Base-by-base conservation (phyloP, 2,329 filamentous ascomycete species). In the Berkeleyomyces basicola region DNA sequence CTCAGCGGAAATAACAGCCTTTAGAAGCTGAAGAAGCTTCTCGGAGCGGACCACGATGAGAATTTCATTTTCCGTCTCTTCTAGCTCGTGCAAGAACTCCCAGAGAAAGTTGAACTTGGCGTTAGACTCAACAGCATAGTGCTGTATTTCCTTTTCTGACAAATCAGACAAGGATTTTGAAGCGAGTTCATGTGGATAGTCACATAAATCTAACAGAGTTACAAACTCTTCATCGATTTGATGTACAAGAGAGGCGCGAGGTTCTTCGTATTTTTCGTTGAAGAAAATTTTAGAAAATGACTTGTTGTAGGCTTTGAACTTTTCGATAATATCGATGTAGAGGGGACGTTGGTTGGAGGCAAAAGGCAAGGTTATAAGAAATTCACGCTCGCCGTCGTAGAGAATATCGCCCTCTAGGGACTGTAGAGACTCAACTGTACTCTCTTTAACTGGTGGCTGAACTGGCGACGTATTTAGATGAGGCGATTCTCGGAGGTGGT, bases 101-200 rank as follows among this genome's bases (percentile, higher is more conserved):
- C 75, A 78, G 4, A 84, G 67, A 66, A 86, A 85, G 40, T 76
- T 77, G 67, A 80, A 82, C 67, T 86, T 86, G 62, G 79, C 73
- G 69, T 82, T 85, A 7, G 80, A 78, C 61, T 78, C 78, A 62
- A 78, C 75, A 1, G 78, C 76, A 66, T 82, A 80, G 67, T 78
- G 83, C 67, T 77, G 77, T 61, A 76, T 72, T 31, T 77, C 74
- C 3, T 70, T 68, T 6, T 74, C 67, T 2, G 74, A 70, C 62
- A 81, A 65, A 3, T 67, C 66, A 33, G 72, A 71, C 10, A 75
- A 68, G 2, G 71, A 68, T 6, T 78, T 72, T n/a, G 76, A 76
- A 33, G 78, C 71, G 46, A 78, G 70, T 43, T 80, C 77, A 3
- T 78, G 77, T 3, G 81, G 82, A 46, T 82, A 77, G 67, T 84